Percentiles rank a stretch among this genome's conserved stretches.
These are phyloP conservation scores for Ogataea glucozyma DNA, from an alignment of 805 yeast species.

Conservation along the genomic window DNA sequence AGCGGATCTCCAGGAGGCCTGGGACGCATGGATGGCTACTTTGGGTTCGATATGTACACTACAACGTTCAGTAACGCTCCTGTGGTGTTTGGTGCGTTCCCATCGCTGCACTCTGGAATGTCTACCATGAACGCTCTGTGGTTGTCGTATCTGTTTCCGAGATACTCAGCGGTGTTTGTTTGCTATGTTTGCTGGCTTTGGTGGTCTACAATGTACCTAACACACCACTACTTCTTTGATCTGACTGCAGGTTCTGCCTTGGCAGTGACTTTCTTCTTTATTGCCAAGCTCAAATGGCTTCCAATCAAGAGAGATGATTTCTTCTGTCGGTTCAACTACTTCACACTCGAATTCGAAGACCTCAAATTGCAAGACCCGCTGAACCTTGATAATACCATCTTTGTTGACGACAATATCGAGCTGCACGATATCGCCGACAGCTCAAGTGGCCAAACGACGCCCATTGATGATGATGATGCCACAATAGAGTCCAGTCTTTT, in stretches of 20 bases:
- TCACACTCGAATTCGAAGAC: constrained; percentile 39
- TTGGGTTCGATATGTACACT: constrained; percentile 81
- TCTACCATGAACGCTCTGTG: constrained; percentile 90
- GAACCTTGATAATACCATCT: constrained; percentile 14
- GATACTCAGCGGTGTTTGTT: constrained; percentile 58
- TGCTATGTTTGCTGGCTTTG: constrained; percentile 87
- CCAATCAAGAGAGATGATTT: constrained; percentile 57
- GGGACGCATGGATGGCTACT: constrained; percentile 74
- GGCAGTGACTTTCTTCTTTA: constrained; percentile 65
- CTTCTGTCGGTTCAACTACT: constrained; percentile 73
- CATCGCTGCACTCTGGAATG: constrained; percentile 84
- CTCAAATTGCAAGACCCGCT: constrained; percentile 38
- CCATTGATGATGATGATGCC: constrained; percentile 23
- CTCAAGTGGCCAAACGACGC: constrained; percentile 25
- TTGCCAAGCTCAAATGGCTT: constrained; percentile 62
- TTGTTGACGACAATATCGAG: constrained; percentile 16
- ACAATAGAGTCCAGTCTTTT: constrained; percentile 21
- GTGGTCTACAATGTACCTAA: constrained; percentile 99
- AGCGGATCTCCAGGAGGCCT: constrained; percentile 93
- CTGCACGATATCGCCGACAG: constrained; percentile 21
- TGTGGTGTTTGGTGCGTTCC: constrained; percentile 77
- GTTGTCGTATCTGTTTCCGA: constrained; percentile 78
- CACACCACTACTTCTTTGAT: constrained; percentile 93
- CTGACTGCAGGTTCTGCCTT: constrained; percentile 85
- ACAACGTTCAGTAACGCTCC: constrained; percentile 80